Base-by-base conservation (phyloP, 768 basidiomycete genomes). In the Tylopilus subfusipes region DNA sequence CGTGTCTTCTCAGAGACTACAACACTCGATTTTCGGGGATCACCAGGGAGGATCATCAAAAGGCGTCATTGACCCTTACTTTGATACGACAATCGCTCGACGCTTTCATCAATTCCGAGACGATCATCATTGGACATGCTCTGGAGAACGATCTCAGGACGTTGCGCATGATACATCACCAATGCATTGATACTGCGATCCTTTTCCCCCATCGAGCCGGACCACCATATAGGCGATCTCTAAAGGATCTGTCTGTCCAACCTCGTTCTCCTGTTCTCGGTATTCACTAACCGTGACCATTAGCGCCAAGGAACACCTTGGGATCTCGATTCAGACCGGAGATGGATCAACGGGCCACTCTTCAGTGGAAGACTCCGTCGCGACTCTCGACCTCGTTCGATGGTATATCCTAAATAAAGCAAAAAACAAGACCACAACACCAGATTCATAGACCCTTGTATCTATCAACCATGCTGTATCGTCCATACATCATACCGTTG, bases 101-200 rank as follows among this genome's bases (percentile, higher is more conserved):
- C 56, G 69, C 76, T 16, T 75, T 90, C 65, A 86, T 98, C 51
- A 84, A 86, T 50, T 73, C 84, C 14, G 75, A 89, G 10, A 98
- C 96, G 1, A 86, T 98, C 59, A 74, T 98, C 33, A 85, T 98
- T 51, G 96, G 96, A 2, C 88, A 90, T 70, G 90, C 86, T 0
- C 77, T 98, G 19, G 96, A 98, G 58, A 98, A 98, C 68, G 97
- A 99, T 67, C 73, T 99, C 59, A 90, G 87, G 68, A 88, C 96
- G 9, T 73, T 99, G 58, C 80, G 97, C 16, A 84, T 98, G 62
- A 73, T 98, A 1, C 97, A 99, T 68, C 78, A 81, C 55, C 82
- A 77, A 56, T 86, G 93, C 56, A 79, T 99, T 29, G 97, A 99
- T 64, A 98, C 97, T 0, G 87, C 84, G 0, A 73, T 88, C 16